phyloP scores from a whole-genome alignment of 1,139 yeast genomes.

The Saccharomyces pastorianus region DNA sequence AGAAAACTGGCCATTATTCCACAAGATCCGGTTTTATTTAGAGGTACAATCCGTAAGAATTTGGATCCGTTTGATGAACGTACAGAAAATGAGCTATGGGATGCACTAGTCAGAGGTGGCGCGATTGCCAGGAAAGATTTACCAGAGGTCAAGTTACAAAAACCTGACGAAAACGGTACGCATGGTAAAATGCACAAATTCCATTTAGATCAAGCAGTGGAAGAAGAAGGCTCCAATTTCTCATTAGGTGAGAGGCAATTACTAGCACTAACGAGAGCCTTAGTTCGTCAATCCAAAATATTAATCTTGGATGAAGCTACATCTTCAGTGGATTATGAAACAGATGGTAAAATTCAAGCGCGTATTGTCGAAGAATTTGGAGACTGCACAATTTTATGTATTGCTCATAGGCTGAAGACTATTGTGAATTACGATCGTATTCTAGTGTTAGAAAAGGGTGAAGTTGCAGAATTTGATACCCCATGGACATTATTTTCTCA shows the following conservation, averaged over 20 bases:
- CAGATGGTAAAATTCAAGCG: slow-evolving; percentile 61
- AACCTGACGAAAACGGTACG: slow-evolving; percentile 20
- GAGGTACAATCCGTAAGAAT: slow-evolving; percentile 46
- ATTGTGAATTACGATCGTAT: slow-evolving; percentile 58
- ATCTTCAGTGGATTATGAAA: slow-evolving; percentile 71
- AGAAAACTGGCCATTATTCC: slow-evolving; percentile 51
- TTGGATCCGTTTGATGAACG: slow-evolving; percentile 48
- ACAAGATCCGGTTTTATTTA: slow-evolving; percentile 54
- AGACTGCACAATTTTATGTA: slow-evolving; percentile 63
- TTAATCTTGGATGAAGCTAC: slow-evolving; percentile 77
- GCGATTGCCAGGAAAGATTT: slow-evolving; percentile 41
- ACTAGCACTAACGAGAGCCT: slow-evolving; percentile 67
- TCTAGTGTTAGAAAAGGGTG: slow-evolving; percentile 58
- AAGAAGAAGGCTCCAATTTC: slow-evolving; percentile 67
- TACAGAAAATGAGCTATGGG: slow-evolving; percentile 41
- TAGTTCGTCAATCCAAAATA: slow-evolving; percentile 60
- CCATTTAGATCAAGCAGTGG: slow-evolving; percentile 57
- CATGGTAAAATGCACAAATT: slow-evolving; percentile 44
- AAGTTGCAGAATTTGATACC: slow-evolving; percentile 50
- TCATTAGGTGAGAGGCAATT: slow-evolving; percentile 74
- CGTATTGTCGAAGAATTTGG: slow-evolving; percentile 56
- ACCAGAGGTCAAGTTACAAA: slow-evolving; percentile 28
- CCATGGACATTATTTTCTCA: slow-evolving; percentile 40
- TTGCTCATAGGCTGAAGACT: slow-evolving; percentile 71
- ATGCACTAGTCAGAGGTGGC: slow-evolving; percentile 55